phyloP scores from a whole-genome alignment of 1,284 basidiomycete genomes.

The Sphagnurus paluster region DNA sequence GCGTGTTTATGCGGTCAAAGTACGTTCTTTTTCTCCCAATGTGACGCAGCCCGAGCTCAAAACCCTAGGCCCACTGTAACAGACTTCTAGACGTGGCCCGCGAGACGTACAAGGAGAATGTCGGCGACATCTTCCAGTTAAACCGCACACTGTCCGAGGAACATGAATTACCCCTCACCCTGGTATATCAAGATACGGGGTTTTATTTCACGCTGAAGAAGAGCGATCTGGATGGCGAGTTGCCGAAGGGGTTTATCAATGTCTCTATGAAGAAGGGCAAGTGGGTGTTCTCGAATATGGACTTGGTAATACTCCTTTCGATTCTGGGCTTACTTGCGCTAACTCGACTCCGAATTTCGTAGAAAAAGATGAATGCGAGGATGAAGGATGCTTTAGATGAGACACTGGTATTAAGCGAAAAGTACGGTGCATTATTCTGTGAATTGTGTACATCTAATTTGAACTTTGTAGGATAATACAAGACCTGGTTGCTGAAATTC shows the following conservation, averaged over 20 bases:
- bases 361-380: constrained; percentile 84
- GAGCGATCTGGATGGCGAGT: constrained; percentile 57
- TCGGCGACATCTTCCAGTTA: constrained; percentile 79
- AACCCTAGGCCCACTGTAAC: constrained; percentile 67
- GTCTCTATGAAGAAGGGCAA: constrained; percentile 65
- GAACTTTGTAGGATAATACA: constrained; percentile 61
- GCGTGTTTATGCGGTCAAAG: constrained; percentile 84
- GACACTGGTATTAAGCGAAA: constrained; percentile 78
- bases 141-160: constrained; percentile 57
- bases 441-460: background rate
- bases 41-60: background rate
- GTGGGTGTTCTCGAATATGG: constrained; percentile 77
- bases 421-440: constrained; percentile 37
- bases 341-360: background rate
- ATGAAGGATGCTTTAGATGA: constrained; percentile 86
- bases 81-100: constrained; percentile 89
- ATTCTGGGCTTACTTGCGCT: background rate
- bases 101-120: constrained; percentile 89
- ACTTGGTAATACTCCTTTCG: constrained; percentile 56
- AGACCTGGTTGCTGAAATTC: constrained; percentile 64
- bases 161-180: constrained; percentile 60
- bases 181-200: constrained; percentile 70
- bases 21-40: constrained; percentile 20
- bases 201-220: constrained; percentile 75
- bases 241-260: constrained; percentile 74